Base-by-base conservation (phyloP, 352 stramenopile genomes). In the Ophiocytium majus region DNA sequence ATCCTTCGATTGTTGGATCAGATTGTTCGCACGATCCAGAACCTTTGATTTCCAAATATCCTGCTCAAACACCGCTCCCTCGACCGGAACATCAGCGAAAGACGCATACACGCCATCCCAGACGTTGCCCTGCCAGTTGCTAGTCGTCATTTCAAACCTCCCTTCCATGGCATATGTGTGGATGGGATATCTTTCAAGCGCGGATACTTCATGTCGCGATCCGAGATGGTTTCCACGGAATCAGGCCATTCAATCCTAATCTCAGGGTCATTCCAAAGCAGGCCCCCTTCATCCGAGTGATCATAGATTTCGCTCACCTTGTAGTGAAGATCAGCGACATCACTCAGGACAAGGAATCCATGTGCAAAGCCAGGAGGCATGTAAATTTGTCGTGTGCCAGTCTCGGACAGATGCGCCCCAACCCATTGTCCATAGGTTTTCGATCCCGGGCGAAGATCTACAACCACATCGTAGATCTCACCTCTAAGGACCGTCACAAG, bases 361-460 rank as follows among this genome's bases (percentile, higher is more conserved):
- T 71, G 57, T 71, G 57, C 57, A 71, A 71, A 71, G 23, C 57
- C 57, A 28, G 57, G 57, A 71, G 57, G 57, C 23, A 71, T 71
- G 57, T 71, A 71, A 23, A 71, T 71, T 28, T 23, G 23, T 28
- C 57, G 28, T 71, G 23, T 71, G 28, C 28, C 28, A 23, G 23
- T 28, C 28, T 71, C 57, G 57, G 57, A 23, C 57, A 71, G 28
- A 23, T 71, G 19, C 23, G 28, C 28, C 28, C 57, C 57, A 71
- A 71, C 23, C 57, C 57, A 71, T 28, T 71, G 57, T 28, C 57
- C 57, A 28, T 71, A 71, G 57, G 57, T 71, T 71, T 23, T 28
- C 23, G 57, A 71, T 23, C 28, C 57, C 57, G 23, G 23, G 23
- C 57, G 57, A 71, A 71, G 23, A 71, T 71, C 57, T 71, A 71